phyloP scores from a whole-genome alignment of 148 eudicot genomes.

The Dysphania ambrosioides region DNA sequence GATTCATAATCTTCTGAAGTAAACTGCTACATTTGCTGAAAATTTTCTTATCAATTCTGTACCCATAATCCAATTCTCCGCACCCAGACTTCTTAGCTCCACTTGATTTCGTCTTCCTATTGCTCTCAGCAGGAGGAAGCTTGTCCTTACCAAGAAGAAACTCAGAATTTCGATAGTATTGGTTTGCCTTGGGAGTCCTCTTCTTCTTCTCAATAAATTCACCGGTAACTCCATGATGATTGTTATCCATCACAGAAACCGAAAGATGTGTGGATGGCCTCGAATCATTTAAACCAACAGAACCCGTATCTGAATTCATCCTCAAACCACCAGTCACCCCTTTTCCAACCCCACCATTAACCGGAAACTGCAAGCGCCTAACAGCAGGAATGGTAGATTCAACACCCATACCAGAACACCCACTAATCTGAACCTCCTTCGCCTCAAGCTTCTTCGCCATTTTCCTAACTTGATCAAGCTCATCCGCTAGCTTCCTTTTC shows the following conservation, averaged over 20 bases:
- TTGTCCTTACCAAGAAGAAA: conserved; percentile 74
- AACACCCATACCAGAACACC: conserved; percentile 29
- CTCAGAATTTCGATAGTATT: conserved; percentile 62
- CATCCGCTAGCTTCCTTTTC: conserved; percentile 55
- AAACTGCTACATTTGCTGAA: conserved; percentile 59
- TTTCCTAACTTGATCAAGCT: conserved; percentile 76
- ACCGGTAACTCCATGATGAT: conserved; percentile 29
- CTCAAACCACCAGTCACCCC: conserved; percentile 31
- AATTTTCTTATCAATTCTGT: conserved; percentile 49
- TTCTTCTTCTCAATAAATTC: conserved; percentile 76
- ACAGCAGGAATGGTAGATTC: conserved; percentile 20
- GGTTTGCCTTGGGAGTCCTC: conserved; percentile 91
- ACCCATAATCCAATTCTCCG: conserved; percentile 38
- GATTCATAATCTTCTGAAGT: conserved; percentile 76
- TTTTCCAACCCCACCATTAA: conserved; percentile 29
- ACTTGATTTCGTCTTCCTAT: conserved; percentile 48
- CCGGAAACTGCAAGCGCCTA: conserved; percentile 35
- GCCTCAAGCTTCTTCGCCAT: conserved; percentile 56
- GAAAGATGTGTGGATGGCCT: conserved; percentile 51
- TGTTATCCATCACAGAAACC: conserved; percentile 50
- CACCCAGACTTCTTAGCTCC: conserved; percentile 38
- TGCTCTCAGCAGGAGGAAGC: conserved; percentile 77
- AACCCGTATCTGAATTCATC: conserved; percentile 41
- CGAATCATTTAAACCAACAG: conserved; percentile 34
- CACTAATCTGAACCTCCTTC: conserved; percentile 51